These are phyloP conservation scores for Penicillium lagena DNA, from an alignment of 495 filamentous ascomycete species.

Conservation along the genomic window DNA sequence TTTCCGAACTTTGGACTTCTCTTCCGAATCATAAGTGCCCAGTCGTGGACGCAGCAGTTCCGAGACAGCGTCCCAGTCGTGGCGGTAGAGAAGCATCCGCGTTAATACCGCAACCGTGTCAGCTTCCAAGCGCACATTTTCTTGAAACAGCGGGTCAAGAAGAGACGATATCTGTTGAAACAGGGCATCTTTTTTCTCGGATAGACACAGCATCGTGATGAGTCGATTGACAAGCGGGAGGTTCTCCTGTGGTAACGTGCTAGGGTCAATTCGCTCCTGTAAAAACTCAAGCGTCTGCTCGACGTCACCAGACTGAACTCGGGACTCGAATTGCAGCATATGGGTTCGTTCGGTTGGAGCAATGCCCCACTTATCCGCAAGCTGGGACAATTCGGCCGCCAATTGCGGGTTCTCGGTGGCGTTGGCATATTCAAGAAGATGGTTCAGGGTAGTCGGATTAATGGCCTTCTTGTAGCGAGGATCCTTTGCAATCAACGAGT, in stretches of 20 bases:
- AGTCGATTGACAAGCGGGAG: slow-evolving; percentile 66
- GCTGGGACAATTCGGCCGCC: slow-evolving; percentile 61
- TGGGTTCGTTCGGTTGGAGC: slow-evolving; percentile 58
- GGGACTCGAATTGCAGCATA: slow-evolving; percentile 69
- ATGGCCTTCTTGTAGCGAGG: slow-evolving; percentile 36
- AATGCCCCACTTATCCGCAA: slow-evolving; percentile 58
- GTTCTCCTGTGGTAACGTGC: slow-evolving; percentile 47
- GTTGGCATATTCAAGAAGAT: slow-evolving; percentile 67
- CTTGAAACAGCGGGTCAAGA: slow-evolving; percentile 67
- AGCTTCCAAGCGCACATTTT: slow-evolving; percentile 58
- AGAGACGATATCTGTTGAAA: slow-evolving; percentile 66
- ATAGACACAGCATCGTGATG: slow-evolving; percentile 62
- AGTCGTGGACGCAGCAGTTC: slow-evolving; percentile 67
- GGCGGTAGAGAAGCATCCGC: slow-evolving; percentile 61
- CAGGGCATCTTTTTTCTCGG: slow-evolving; percentile 41
- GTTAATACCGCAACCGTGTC: slow-evolving; percentile 68
- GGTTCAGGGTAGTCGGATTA: slow-evolving; percentile 67
- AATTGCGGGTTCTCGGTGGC: slow-evolving; percentile 61
- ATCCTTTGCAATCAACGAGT: slow-evolving; percentile 41
- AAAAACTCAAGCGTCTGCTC: slow-evolving; percentile 59
- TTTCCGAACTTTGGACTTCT: slow-evolving; percentile 56
- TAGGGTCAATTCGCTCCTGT: slow-evolving; percentile 49
- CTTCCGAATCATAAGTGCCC: slow-evolving; percentile 52
- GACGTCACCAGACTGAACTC: slow-evolving; percentile 61
- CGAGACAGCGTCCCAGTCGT: slow-evolving; percentile 66